Conservation (phyloP, 2,329 filamentous ascomycete species). For the Didymella segeticola region DNA sequence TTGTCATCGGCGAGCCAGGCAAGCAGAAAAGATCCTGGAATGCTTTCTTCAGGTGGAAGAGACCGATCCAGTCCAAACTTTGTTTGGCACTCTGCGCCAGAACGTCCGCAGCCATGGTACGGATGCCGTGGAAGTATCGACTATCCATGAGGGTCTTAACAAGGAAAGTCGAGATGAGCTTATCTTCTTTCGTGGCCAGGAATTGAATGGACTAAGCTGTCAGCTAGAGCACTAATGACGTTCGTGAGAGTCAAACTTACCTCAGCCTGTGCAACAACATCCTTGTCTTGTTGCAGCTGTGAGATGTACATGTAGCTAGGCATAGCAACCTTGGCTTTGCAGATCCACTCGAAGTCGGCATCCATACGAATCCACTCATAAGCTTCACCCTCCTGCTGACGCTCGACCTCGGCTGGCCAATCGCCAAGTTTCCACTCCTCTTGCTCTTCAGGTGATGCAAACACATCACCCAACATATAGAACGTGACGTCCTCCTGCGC, state of each 20-base stretch:
- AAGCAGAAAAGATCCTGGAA: conserved; percentile 91
- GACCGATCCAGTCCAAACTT: conserved; percentile 73
- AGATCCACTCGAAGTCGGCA: conserved; percentile 98
- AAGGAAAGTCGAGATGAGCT: conserved; percentile 86
- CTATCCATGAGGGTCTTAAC: conserved; percentile 88
- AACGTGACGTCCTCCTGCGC: conserved; percentile 79
- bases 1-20: conserved; percentile 76
- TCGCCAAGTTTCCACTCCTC: conserved; percentile 84
- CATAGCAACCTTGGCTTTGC: conserved; percentile 78
- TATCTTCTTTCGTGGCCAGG: conserved; percentile 69
- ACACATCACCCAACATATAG: conserved; percentile 90
- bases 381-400: conserved; percentile 91
- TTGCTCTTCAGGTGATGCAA: conserved; percentile 82
- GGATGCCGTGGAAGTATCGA: conserved; percentile 92
- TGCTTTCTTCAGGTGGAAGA: conserved; percentile 82
- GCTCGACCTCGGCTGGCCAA: conserved; percentile 88
- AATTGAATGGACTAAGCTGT: conserved; percentile 70
- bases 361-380: conserved; percentile 99
- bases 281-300: conserved; percentile 94
- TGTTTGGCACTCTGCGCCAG: conserved; percentile 73
- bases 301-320: conserved; percentile 98
- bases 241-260: not conserved
- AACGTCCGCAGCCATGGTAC: conserved; percentile 80
- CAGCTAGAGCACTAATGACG: conserved; percentile 25
- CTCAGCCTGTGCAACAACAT: conserved; percentile 83